Base-by-base conservation (phyloP, 129 eudicot genomes). In the Pseudognaphalium luteoalbum region DNA sequence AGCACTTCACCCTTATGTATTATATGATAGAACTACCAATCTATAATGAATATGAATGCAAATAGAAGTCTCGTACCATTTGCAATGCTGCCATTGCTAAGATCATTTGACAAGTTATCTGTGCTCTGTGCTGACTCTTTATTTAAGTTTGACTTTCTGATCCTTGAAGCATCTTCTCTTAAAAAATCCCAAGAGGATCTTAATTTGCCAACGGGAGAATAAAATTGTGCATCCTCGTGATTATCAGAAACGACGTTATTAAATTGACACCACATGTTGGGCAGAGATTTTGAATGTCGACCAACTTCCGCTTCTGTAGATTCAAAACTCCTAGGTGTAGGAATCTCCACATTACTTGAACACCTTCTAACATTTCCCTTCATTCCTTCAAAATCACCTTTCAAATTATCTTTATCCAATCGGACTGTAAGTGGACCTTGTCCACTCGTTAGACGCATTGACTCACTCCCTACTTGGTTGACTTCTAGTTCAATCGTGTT, bases 221-320 rank as follows among this genome's bases (percentile, higher is more conserved):
- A 81, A 72, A 80, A 78, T 4, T 74, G 69, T n/a, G 83, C 63
- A 21, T 74, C 79, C 70, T 66, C 76, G n/a, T 14, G 54, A 82
- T 78, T 64, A 57, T 60, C 51, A 66, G 76, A 65, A 64, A 57
- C 66, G 17, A 67, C 47, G 28, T 75, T 80, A 73, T 79, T 72
- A 71, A 70, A 75, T 3, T 66, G 83, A 77, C 80, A 70, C 82
- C 58, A 17, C 79, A 82, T 66, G 42, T 60, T 87, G 21, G 97
- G 96, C 81, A 95, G 74, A 29, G 97, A 91, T 79, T 85, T 85
- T 16, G 41, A 82, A 61, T 66, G 74, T 58, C 80, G 62, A 7
- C 70, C 73, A 69, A 78, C 44, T 41, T 83, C 85, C 71, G 74
- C 64, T 63, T 76, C 78, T 25, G 80, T 69, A 68, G 63, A 66